Evolutionary conservation across 179 eudicot genomes (phyloP).

Genomic region (Corrigiola litoralis): DNA sequence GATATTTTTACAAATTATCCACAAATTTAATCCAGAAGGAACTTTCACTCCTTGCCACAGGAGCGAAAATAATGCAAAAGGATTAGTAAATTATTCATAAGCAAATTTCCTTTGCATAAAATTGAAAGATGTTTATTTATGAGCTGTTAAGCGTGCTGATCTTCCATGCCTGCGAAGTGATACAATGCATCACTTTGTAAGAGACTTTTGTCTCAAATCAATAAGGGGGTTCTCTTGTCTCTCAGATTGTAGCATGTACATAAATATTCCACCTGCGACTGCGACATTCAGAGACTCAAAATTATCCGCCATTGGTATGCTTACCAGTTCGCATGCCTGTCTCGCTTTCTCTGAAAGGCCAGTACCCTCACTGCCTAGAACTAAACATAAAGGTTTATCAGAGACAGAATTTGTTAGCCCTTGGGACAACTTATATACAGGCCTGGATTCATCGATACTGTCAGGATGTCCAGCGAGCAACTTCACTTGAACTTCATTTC

Average conservation of each 20-base stretch:
- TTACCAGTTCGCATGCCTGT: slow-evolving; percentile 51
- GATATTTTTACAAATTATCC: too few species aligned
- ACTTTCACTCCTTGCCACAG: too few species aligned
- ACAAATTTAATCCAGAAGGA: too few species aligned
- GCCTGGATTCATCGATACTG: slow-evolving; percentile 16
- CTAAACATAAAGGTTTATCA: slow-evolving; percentile 52
- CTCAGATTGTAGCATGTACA: slow-evolving; percentile 55
- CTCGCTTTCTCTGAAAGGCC: slow-evolving; percentile 62
- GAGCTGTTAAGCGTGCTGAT: background rate
- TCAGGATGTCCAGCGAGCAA: slow-evolving; percentile 84
- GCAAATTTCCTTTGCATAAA: background rate
- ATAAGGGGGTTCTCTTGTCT: background rate
- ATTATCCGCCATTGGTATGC: slow-evolving; percentile 72
- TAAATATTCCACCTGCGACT: slow-evolving; percentile 88
- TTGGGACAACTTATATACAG: slow-evolving; percentile 43
- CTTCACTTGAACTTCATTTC: slow-evolving; percentile 39
- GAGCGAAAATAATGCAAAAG: too few species aligned
- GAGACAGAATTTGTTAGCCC: slow-evolving; percentile 47
- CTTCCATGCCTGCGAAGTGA: background rate
- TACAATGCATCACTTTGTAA: background rate
- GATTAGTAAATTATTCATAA: too few species aligned
- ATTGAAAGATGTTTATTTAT: background rate
- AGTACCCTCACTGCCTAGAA: slow-evolving; percentile 77
- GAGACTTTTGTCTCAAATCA: background rate
- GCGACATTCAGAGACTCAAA: slow-evolving; percentile 89